phyloP scores from a whole-genome alignment of 139 green algal genomes.

The Tetradesmus lagerheimii region DNA sequence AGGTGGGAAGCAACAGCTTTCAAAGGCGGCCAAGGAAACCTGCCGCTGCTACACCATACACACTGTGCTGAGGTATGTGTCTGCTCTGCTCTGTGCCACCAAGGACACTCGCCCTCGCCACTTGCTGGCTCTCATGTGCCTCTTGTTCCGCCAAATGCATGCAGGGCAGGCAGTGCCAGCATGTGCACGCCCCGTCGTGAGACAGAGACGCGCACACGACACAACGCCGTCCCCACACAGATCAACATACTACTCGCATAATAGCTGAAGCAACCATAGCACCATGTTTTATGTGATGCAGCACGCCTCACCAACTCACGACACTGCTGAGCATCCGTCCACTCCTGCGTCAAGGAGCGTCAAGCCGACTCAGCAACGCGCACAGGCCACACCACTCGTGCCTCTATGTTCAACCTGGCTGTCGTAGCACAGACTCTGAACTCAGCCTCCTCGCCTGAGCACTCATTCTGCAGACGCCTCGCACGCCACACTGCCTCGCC shows the following conservation, averaged over 20 bases:
- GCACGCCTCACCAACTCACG: background rate
- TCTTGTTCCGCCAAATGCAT: background rate
- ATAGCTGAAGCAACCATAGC: background rate
- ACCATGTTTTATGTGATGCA: background rate
- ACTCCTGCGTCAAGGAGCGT: background rate
- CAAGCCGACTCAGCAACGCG: background rate
- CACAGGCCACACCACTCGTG: background rate
- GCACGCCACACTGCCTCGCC: background rate
- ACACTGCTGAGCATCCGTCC: background rate
- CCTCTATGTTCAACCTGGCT: background rate
- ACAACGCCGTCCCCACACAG: background rate
- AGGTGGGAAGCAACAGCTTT: too few relatives aligned
- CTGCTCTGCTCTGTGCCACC: background rate
- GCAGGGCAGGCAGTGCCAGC: background rate
- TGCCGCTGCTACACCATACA: too few relatives aligned
- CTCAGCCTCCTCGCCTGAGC: background rate
- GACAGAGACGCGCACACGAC: background rate
- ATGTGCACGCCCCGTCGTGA: background rate
- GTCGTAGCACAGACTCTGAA: background rate
- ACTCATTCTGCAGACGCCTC: background rate
- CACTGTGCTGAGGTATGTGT: background rate
- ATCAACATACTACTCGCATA: background rate
- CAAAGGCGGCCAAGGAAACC: too few relatives aligned
- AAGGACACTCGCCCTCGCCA: background rate
- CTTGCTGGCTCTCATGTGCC: background rate